phyloP scores from a whole-genome alignment of 768 basidiomycete species.

The Boletus sp. region DNA sequence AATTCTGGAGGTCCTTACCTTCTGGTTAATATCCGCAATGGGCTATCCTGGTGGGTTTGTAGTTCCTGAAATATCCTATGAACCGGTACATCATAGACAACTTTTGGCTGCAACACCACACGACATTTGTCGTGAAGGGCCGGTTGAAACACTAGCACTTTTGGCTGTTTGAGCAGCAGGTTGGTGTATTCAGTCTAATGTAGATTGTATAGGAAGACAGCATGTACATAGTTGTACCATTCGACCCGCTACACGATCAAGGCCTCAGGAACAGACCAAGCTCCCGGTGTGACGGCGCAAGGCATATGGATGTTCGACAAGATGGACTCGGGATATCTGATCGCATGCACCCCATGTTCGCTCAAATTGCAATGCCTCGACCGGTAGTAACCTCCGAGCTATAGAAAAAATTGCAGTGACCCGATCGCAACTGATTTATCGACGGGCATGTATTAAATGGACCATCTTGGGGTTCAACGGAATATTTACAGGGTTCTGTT shows the following conservation, averaged over 20 bases:
- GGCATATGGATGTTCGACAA: too few species aligned
- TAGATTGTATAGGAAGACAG: background rate
- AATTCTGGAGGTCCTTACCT: slow-evolving; percentile 48
- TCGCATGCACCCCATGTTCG: background rate
- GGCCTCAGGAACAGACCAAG: too few species aligned
- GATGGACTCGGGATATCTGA: background rate
- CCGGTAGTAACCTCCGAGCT: background rate
- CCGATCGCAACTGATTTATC: background rate
- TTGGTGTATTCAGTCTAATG: background rate
- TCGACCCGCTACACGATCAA: too few species aligned
- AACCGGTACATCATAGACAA: slow-evolving; percentile 18
- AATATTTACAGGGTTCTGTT: slow-evolving; percentile 3
- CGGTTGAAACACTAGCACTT: slow-evolving; percentile 20
- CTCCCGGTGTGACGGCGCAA: too few species aligned
- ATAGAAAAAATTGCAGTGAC: background rate
- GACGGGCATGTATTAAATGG: background rate
- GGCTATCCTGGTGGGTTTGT: slow-evolving; percentile 31
- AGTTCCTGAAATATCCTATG: slow-evolving; percentile 24
- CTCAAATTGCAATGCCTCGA: background rate
- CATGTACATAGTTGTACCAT: background rate
- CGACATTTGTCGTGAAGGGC: slow-evolving; percentile 24
- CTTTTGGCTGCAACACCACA: slow-evolving; percentile 25
- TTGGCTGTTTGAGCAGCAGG: slow-evolving; percentile 7
- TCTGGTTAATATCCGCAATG: slow-evolving; percentile 57
- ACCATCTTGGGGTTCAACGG: background rate